Evolutionary conservation across 2,329 filamentous ascomycete species (phyloP), one percentile per base, ranked within the genome.

Genomic region (Exophiala sp.): DNA sequence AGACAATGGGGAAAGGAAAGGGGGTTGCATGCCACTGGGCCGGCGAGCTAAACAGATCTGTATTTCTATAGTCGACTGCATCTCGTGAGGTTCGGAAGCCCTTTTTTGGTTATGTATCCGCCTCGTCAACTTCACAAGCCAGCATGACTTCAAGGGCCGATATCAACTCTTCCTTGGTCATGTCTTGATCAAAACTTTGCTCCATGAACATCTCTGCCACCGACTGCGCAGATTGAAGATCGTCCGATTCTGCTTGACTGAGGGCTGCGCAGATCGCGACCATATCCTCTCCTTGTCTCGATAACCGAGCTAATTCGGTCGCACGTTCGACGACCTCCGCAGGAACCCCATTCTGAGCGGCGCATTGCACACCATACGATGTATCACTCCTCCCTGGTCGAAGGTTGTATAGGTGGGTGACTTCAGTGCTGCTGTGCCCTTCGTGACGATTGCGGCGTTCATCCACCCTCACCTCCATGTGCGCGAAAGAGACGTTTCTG

Each of bases 331-430:
- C 77, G 8, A 97, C 79, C 3, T 77, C 74, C 14, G 69, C 63
- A 23, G 88, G 83, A 11, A 98, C 81, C 1, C 90, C 90, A 61
- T 95, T 96, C 66, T 95, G 79, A 2, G 82, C 82, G 22, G 93
- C 93, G 63, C 93, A 97, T 46, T 79, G 78, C 22, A 83, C 86
- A 0, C 93, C 93, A 62, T 95, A 94, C 63, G 89, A 96, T 11
- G 86, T 85, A 6, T 73, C 80, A 59, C 83, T 91, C 48, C 83
- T 77, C 0, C 90, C 90, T 1, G 72, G 58, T 30, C 70, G 67
- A 55, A 80, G 73, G 57, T 81, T 84, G 66, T 91, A 95, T 1
- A 95, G 76, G 61, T 81, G 81, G 0, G 73, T 77, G 35, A 81
- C 71, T 50, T 82, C 78, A 18, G 79, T 72, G 32, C 74, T 71